Conservation (phyloP, 352 stramenopile genomes). For the Pythium coloratum region DNA sequence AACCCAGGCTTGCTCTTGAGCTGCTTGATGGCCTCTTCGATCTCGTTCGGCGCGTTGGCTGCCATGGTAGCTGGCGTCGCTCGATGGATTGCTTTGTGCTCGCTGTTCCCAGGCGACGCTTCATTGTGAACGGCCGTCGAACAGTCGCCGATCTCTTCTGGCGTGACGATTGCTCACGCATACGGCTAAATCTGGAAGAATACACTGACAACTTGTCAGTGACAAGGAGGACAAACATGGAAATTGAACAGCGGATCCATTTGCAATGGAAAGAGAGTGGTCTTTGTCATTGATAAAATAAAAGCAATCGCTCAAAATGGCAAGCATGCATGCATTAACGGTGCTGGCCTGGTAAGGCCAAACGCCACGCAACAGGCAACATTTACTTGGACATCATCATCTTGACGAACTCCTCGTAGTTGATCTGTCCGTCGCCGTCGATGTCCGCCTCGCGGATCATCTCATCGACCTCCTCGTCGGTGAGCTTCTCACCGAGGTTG, state of each 20-base stretch:
- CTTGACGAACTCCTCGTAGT: conserved; percentile 99
- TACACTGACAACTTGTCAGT: too few relatives aligned
- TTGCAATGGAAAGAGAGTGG: neutral
- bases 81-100: neutral
- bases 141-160: neutral
- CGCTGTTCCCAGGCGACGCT: neutral
- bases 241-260: neutral
- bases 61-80: conserved; percentile 39
- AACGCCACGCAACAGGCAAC: conserved; percentile 6
- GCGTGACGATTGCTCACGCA: neutral
- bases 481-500: conserved; percentile 98
- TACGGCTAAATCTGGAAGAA: neutral
- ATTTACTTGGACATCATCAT: conserved; percentile 99
- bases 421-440: conserved; percentile 98
- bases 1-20: conserved; percentile 91
- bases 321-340: neutral
- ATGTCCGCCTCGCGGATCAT: conserved; percentile 99
- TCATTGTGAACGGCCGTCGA: neutral
- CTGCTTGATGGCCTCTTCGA: conserved; percentile 92
- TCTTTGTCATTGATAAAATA: conserved; percentile 10
- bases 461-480: conserved; percentile 98
- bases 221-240: neutral
- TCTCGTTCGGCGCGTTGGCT: conserved; percentile 83
- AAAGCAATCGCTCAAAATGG: conserved; percentile 4
- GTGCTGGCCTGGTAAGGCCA: neutral